Evolutionary conservation across 2,329 filamentous ascomycete species (phyloP), one percentile per base, ranked within the genome.

Genomic region (Dryadomyces quercus-mongolicae): DNA sequence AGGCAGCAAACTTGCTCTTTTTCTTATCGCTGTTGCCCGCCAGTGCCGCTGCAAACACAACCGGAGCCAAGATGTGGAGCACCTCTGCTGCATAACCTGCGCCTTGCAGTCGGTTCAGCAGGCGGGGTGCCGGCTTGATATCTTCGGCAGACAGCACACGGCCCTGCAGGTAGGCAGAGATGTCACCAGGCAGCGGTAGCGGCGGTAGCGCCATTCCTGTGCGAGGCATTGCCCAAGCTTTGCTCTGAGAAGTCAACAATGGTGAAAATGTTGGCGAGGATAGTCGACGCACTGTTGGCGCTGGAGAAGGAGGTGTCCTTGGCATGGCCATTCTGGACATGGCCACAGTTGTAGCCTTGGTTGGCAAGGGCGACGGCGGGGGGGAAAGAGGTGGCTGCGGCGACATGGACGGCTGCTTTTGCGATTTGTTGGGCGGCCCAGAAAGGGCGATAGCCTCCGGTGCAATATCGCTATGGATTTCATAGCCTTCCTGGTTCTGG

Each of bases 81-180:
- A 91, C 73, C 71, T 98, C 93, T 5, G 92, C 91, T 0, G 88
- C 72, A 61, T 91, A 88, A 1, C 77, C 77, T 2, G 74, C 70
- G 12, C 90, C 90, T 58, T 86, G 84, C 1, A 93, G 78, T 40
- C 82, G 82, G 65, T 94, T 91, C n/a, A 97, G 75, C 7, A 98
- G 78, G 53, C 86, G 84, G 40, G 86, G 85, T 0, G 93, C 88
- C 0, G 92, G 88, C 67, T 95, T 96, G 73, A 98, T 93, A 66
- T 97, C 93, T 70, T 98, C 93, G 9, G 93, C 89, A 0, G 89
- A 95, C 49, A 98, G 77, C 13, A 97, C 92, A 60, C 94, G 91
- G 38, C 86, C 85, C 22, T 95, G 81, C 5, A 98, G 80, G 68
- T 95, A 98, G 47, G 81, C 82, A 51, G 88, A 88, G 56, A 96